Evolutionary conservation across 306 rosid genomes (phyloP).

Genomic region (Cucurbita argyrosperma): DNA sequence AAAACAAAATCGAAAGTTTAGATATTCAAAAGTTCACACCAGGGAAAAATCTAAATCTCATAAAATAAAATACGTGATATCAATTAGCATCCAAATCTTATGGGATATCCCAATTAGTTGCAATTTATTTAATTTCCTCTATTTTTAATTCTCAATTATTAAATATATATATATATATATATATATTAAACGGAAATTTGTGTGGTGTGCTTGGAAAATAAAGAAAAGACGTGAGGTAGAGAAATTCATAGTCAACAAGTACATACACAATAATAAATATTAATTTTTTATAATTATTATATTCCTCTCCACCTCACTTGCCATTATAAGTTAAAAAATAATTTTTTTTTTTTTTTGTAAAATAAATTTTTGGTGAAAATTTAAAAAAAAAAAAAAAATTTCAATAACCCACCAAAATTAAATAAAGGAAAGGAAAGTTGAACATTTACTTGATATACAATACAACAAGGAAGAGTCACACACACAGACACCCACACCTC

Average conservation of each 20-base stretch:
- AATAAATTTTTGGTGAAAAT: neutral
- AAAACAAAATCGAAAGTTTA: too few relatives aligned
- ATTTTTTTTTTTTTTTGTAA: neutral
- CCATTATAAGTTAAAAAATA: neutral
- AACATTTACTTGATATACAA: constrained; percentile 12
- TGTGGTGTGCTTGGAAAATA: neutral
- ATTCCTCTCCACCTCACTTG: constrained; percentile 2
- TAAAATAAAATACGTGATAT: neutral
- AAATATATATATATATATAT: neutral
- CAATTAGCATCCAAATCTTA: neutral
- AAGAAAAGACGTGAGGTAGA: neutral
- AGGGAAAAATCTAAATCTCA: neutral
- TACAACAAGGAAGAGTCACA: constrained; percentile 13
- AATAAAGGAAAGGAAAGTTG: constrained; percentile 1
- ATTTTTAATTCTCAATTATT: neutral
- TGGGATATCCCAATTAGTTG: neutral
- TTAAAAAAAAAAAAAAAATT: too few relatives aligned
- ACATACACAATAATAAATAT: neutral
- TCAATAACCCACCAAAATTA: neutral
- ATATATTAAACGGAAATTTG: neutral
- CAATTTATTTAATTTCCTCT: neutral
- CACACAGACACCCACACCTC: constrained; percentile 18
- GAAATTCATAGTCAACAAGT: neutral
- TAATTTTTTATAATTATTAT: neutral
- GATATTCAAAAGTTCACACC: neutral